Conservation (phyloP, 2,329 filamentous ascomycete genomes). For the Fusarium devonianum region DNA sequence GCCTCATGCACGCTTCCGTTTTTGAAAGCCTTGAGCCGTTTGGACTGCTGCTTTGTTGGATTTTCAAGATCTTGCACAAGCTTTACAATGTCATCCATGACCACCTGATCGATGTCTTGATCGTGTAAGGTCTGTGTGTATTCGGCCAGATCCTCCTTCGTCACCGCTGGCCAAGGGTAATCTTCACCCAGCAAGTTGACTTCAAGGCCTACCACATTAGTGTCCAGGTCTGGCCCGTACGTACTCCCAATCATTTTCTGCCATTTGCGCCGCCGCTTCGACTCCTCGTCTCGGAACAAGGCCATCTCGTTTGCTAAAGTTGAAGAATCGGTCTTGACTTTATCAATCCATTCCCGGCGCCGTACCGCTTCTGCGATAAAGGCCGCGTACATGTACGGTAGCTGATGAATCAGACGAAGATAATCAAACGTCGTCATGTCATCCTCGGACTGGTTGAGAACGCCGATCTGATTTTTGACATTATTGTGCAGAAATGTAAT, state of each 20-base stretch:
- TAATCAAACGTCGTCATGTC: slow-evolving; percentile 82
- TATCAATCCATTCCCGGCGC: slow-evolving; percentile 89
- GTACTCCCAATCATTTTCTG: slow-evolving; percentile 82
- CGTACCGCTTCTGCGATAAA: slow-evolving; percentile 86
- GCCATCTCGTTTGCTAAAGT: slow-evolving; percentile 93
- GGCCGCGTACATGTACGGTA: slow-evolving; percentile 90
- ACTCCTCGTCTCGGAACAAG: slow-evolving; percentile 89
- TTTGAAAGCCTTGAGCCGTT: slow-evolving; percentile 91
- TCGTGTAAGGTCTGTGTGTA: slow-evolving; percentile 73
- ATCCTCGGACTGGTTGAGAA: slow-evolving; percentile 75
- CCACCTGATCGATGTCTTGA: slow-evolving; percentile 68
- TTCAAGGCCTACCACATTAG: slow-evolving; percentile 78
- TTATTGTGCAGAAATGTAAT: slow-evolving; percentile 79
- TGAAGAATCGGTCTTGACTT: slow-evolving; percentile 85
- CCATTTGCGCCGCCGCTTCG: slow-evolving; percentile 89
- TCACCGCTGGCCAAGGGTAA: slow-evolving; percentile 79
- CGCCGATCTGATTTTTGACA: slow-evolving; percentile 75
- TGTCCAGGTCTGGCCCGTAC: slow-evolving; percentile 72
- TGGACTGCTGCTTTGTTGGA: slow-evolving; percentile 85
- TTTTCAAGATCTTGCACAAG: slow-evolving; percentile 80
- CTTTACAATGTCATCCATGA: slow-evolving; percentile 76
- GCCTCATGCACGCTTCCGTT: slow-evolving; percentile 94
- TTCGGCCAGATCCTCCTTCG: slow-evolving; percentile 76
- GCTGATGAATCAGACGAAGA: slow-evolving; percentile 78
- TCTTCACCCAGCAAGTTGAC: slow-evolving; percentile 84